These are phyloP conservation scores for Adansonia grandidieri DNA, from an alignment of 441 rosid genomes.

Conservation along the genomic window DNA sequence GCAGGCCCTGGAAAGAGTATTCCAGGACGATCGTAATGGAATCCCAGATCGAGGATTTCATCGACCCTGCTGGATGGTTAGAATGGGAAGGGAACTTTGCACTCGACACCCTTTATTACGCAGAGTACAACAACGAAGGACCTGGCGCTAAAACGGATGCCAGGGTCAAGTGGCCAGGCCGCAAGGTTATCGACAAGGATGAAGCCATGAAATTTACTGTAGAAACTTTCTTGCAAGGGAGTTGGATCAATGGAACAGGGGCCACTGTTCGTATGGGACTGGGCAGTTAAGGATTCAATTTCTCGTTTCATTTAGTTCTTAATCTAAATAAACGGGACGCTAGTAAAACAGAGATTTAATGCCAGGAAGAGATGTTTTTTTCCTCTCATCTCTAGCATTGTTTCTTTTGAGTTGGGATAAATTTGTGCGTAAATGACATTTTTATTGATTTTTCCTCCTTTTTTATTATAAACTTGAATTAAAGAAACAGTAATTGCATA, in stretches of 20 bases:
- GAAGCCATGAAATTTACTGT: conserved; percentile 23
- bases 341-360: neutral
- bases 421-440: neutral
- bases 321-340: neutral
- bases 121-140: conserved; percentile 66
- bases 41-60: neutral
- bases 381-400: too few relatives aligned
- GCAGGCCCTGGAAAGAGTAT: neutral
- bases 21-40: conserved; percentile 13
- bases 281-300: neutral
- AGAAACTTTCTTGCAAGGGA: too few relatives aligned
- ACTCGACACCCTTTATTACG: conserved; percentile 55
- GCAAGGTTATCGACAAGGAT: conserved; percentile 45
- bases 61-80: conserved; percentile 37
- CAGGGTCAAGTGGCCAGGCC: conserved; percentile 71
- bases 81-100: conserved; percentile 60
- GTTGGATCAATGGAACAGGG: too few relatives aligned
- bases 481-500: neutral
- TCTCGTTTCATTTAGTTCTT: neutral
- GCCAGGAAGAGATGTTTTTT: conserved; percentile 7
- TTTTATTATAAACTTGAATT: neutral
- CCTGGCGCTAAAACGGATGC: conserved; percentile 42
- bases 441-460: neutral
- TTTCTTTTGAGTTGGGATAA: neutral
- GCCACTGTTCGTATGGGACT: conserved; percentile 39